Base-by-base conservation (phyloP, 441 rosid genomes). In the Hypseocharis bilobata region DNA sequence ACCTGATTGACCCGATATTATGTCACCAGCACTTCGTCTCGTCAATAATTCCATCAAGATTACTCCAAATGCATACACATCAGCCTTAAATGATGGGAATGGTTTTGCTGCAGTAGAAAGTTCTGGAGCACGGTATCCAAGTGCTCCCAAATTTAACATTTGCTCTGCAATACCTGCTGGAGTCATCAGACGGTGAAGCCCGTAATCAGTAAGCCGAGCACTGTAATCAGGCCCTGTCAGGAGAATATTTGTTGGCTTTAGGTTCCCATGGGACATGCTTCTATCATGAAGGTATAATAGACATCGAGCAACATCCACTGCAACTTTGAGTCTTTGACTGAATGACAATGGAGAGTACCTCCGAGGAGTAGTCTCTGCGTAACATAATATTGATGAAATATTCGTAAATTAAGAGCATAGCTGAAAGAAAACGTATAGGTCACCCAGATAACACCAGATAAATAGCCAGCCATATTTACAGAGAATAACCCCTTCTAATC, bases 1-100 rank as follows among this genome's bases (percentile, higher is more conserved):
- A 62, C 96, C 96, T 1, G 96, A 82, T 63, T 88, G 96, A 47
- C 98, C 98, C 0, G 96, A 92, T 72, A 92, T 89, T 72, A 92
- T 92, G 77, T 92, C 98, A 14, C 98, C 93, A 0, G 98, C 98
- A 29, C 98, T 86, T 72, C 90, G 77, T 78, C 92, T 78, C 3
- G 96, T 92, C 65, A 92, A 68, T 69, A 92, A 74, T 75, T 92
- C 98, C 98, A 92, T 85, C 65, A 92, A 65, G 49, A 92, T 89
- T 59, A 92, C 98, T n/a, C 98, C 98, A 16, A 89, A 78, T 6
- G 96, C 84, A 57, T 88, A 92, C 2, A 92, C 91, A 62, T 92
- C 98, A 2, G 92, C 87, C 76, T 89, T 92, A 4, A 77, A 72
- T 5, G 98, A 84, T 0, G 86, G 92, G 40, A 55, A 30, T 0